These are phyloP conservation scores for Austroboletus novae-zelandiae DNA, from an alignment of 1,284 basidiomycete genomes.

Conservation along the genomic window DNA sequence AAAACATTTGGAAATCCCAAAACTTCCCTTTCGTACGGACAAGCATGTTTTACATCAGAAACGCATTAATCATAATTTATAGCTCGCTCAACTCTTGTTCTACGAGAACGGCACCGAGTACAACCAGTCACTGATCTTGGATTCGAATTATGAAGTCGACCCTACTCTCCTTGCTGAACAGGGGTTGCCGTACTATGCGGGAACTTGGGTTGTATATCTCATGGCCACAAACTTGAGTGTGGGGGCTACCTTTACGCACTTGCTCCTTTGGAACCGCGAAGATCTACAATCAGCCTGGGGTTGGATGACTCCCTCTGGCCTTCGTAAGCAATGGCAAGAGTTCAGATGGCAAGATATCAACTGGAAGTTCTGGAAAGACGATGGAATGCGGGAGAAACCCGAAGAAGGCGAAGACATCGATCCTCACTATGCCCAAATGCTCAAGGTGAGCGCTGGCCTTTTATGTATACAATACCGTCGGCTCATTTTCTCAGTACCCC, in stretches of 20 bases:
- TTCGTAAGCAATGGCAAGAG: constrained; percentile 26
- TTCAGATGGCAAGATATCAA: constrained; percentile 32
- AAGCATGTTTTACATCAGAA: neutral
- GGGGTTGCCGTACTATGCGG: constrained; percentile 37
- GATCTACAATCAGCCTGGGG: constrained; percentile 44
- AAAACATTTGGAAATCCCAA: constrained; percentile 47
- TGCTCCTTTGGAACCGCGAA: constrained; percentile 49
- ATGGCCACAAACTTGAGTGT: constrained; percentile 34
- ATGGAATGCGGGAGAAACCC: constrained; percentile 35
- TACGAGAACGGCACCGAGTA: constrained; percentile 49
- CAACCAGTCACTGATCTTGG: constrained; percentile 46
- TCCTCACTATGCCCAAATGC: constrained; percentile 55
- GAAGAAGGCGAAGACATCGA: constrained; percentile 37
- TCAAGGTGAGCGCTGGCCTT: constrained; percentile 35
- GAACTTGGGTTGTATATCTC: constrained; percentile 41
- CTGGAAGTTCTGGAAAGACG: constrained; percentile 45
- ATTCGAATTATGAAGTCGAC: constrained; percentile 49
- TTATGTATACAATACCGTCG: neutral
- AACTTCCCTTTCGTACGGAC: constrained; percentile 46
- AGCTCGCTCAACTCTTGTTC: constrained; percentile 51
- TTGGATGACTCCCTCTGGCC: constrained; percentile 36
- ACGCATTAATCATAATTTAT: neutral
- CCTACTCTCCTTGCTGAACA: constrained; percentile 41
- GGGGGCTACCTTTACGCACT: constrained; percentile 49
- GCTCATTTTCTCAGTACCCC: constrained; percentile 36